Base-by-base conservation (phyloP, 2,329 filamentous ascomycete species). In the Diaporthe batatas region DNA sequence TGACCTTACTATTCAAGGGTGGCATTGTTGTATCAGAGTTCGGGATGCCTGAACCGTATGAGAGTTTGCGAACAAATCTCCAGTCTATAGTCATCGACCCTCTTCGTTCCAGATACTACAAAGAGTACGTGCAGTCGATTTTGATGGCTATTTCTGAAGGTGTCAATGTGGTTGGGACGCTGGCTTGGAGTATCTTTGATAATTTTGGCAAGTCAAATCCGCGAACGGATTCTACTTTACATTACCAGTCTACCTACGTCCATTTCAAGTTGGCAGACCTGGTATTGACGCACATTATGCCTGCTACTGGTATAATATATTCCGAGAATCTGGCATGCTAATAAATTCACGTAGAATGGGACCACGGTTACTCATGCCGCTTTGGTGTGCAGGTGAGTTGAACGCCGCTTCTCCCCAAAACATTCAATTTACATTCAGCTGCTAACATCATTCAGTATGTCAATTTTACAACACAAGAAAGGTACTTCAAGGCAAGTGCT, bases 1-100 rank as follows among this genome's bases (percentile, higher is more conserved):
- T 8, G n/a, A 42, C 7, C 3, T 5, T 36, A 2, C 10, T 23
- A 1, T 23, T 29, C 1, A 32, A 70, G 68, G 55, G 68, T 18
- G 68, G 68, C n/a, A 70, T 70, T 62, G 32, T 70, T 0, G n/a
- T 70, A 23, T 70, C 68, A 12, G 68, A 70, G 12, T 70, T 70
- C 11, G 68, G 68, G 16, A 5, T 70, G 55, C 68, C 68, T 23
- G 68, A 70, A 21, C 68, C 68, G 1, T 70, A 53, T 21, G 68
- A 70, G 44, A 44, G 57, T 32, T 25, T 51, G 7, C 55, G 55
- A 5, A 62, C 68, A 32, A 55, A 70, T 53, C 55, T 70, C 8
- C 55, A 59, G 16, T 53, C 68, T 14, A 51, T 70, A 8, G 55
- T 70, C 25, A 62, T 62, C 6, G 68, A 70, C 11, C 55, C 68